These are phyloP conservation scores for Oryza officinalis DNA, from an alignment of 176 grass and related monocot genomes.

Conservation along the genomic window DNA sequence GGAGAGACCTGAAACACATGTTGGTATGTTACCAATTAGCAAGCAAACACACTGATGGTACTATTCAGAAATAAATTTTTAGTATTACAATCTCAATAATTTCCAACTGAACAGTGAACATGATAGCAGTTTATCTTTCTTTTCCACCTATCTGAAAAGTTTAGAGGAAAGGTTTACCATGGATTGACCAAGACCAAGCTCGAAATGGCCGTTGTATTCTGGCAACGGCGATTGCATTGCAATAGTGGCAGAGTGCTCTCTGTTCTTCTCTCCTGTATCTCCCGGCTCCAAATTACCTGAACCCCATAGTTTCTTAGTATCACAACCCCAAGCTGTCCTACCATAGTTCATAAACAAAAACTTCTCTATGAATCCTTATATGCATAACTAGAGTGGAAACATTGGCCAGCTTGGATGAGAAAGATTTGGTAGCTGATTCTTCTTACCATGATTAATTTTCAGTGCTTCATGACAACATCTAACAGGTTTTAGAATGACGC, in stretches of 20 bases:
- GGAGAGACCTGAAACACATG: slow-evolving; percentile 55
- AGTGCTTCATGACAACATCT: background rate
- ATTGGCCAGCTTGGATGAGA: background rate
- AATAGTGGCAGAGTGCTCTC: slow-evolving; percentile 48
- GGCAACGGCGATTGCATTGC: slow-evolving; percentile 47
- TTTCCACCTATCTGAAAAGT: background rate
- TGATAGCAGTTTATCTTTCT: slow-evolving; percentile 9
- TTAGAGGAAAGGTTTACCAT: slow-evolving; percentile 50
- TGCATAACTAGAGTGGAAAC: background rate
- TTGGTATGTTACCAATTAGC: background rate
- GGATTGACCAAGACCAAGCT: slow-evolving; percentile 72
- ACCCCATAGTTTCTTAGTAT: slow-evolving; percentile 8
- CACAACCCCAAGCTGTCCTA: background rate
- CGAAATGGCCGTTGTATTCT: slow-evolving; percentile 59
- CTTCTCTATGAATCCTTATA: background rate
- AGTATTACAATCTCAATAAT: background rate
- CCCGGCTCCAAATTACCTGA: slow-evolving; percentile 46
- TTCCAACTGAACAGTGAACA: background rate
- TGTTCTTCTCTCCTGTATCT: slow-evolving; percentile 54
- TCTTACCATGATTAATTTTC: slow-evolving; percentile 13
- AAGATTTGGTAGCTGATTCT: background rate
- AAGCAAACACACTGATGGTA: background rate
- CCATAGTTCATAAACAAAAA: background rate
- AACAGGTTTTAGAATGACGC: background rate
- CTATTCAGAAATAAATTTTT: background rate